Percentiles rank a stretch among this genome's conserved stretches.
phyloP scores from a whole-genome alignment of 2,329 filamentous ascomycete genomes.

The Colletotrichum euphorbiae region DNA sequence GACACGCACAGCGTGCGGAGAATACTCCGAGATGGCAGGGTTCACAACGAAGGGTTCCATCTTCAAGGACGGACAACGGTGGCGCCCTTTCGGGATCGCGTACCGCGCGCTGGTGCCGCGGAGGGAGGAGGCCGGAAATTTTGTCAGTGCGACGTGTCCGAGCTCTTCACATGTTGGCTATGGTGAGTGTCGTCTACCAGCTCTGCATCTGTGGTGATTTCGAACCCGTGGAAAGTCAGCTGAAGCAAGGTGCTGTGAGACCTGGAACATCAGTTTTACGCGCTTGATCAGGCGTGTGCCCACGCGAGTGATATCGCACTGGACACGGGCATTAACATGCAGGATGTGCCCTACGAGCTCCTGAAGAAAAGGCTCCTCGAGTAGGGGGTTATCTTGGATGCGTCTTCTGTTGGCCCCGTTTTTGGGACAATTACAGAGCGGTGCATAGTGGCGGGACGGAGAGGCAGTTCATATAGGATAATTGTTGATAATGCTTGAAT shows the following conservation, averaged over 20 bases:
- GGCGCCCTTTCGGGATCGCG: conserved; percentile 40
- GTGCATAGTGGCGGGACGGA: neutral
- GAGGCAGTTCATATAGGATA: no score
- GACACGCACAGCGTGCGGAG: conserved; percentile 44
- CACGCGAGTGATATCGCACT: conserved; percentile 37
- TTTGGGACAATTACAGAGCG: neutral
- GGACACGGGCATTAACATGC: neutral
- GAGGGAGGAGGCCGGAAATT: conserved; percentile 34
- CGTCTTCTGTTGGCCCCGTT: conserved; percentile 17
- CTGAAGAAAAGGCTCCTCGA: conserved; percentile 8
- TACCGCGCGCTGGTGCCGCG: conserved; percentile 38
- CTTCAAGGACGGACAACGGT: conserved; percentile 40
- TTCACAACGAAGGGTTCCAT: conserved; percentile 44
- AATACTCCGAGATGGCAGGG: conserved; percentile 41
- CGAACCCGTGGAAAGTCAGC: neutral
- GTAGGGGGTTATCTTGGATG: conserved; percentile 23
- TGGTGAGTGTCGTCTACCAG: conserved; percentile 10
- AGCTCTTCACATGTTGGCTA: conserved; percentile 40
- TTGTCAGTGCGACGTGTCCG: conserved; percentile 36
- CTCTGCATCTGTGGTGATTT: no score
- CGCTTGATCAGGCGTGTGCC: conserved; percentile 32
- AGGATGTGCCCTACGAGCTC: conserved; percentile 25
- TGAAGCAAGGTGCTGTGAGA: conserved; percentile 23
- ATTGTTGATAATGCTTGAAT: no score
- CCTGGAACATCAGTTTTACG: conserved; percentile 37